These are phyloP conservation scores for Aulographum hederae DNA, from an alignment of 2,329 filamentous ascomycete species.

Conservation along the genomic window DNA sequence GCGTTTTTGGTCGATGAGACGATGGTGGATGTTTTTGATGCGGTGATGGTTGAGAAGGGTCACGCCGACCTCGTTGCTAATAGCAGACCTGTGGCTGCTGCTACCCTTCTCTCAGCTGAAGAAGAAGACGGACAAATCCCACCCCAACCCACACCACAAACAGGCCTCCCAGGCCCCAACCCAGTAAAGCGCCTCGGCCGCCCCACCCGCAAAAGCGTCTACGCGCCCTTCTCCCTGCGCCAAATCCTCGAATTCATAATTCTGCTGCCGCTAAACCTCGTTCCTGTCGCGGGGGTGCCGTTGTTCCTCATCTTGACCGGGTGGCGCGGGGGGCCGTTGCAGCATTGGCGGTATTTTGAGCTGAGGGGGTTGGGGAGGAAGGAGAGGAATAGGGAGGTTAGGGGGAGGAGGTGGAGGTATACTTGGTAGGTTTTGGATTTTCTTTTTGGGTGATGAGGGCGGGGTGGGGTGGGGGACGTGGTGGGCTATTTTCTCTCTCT, in stretches of 20 bases:
- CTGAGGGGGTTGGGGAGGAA: slow-evolving; percentile 57
- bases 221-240: slow-evolving; percentile 76
- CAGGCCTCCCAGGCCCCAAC: no score
- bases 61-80: slow-evolving; percentile 35
- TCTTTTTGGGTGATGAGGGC: no score
- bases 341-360: slow-evolving; percentile 82
- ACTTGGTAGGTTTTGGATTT: slow-evolving; percentile 64
- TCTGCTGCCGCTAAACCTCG: slow-evolving; percentile 56
- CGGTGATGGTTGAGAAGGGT: slow-evolving; percentile 55
- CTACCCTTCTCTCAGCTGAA: no score
- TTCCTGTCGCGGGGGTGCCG: slow-evolving; percentile 66
- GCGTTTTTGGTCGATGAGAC: slow-evolving; percentile 47
- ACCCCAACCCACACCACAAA: no score
- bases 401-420: slow-evolving; percentile 58
- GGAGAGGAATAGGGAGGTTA: slow-evolving; percentile 53
- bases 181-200: slow-evolving; percentile 69
- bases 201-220: slow-evolving; percentile 57
- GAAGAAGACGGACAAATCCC: slow-evolving; percentile 46
- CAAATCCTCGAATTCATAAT: slow-evolving; percentile 72
- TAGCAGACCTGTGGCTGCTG: slow-evolving; percentile 8
- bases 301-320: slow-evolving; percentile 81
- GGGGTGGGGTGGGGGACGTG: no score
- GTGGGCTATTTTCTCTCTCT: no score
- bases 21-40: slow-evolving; percentile 67
- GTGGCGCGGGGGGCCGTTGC: slow-evolving; percentile 68